These are phyloP conservation scores for Umbelopsis sp. DNA, from an alignment of 192 early-diverging fungal species.

Conservation along the genomic window DNA sequence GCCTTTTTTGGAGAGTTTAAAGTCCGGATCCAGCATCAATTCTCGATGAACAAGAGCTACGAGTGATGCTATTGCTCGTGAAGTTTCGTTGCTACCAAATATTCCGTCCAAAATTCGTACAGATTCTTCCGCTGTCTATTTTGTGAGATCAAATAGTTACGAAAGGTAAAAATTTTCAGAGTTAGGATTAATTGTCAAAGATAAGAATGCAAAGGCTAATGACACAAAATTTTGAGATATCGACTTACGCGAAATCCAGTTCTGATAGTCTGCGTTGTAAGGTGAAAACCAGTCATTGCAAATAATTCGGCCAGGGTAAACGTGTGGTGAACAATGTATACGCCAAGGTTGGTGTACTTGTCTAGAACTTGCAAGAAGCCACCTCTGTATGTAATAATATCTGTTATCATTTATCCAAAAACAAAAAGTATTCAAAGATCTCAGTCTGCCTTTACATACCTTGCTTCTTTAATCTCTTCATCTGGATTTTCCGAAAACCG, in stretches of 20 bases:
- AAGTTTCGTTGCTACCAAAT: slow-evolving; percentile 95
- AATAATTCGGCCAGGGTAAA: slow-evolving; percentile 80
- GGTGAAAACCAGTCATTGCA: slow-evolving; percentile 75
- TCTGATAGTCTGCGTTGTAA: slow-evolving; percentile 76
- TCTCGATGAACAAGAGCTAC: slow-evolving; percentile 80
- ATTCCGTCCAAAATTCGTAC: slow-evolving; percentile 92
- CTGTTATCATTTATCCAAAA: background rate
- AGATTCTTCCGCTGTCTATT: slow-evolving; percentile 81
- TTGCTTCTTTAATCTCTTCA: slow-evolving; percentile 35
- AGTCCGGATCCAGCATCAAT: slow-evolving; percentile 68
- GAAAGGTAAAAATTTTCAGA: background rate
- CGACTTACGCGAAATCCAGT: slow-evolving; percentile 57
- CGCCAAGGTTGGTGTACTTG: slow-evolving; percentile 62
- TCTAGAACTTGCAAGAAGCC: slow-evolving; percentile 62
- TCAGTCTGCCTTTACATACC: slow-evolving; percentile 17
- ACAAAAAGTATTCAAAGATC: background rate
- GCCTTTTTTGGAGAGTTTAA: slow-evolving; percentile 61
- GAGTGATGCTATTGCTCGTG: slow-evolving; percentile 80
- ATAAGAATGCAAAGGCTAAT: background rate
- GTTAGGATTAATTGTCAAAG: background rate
- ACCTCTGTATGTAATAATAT: slow-evolving; percentile 35
- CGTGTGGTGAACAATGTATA: slow-evolving; percentile 65
- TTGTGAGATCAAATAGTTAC: background rate
- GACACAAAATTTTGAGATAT: background rate
- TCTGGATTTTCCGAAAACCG: slow-evolving; percentile 23